A percentile compares a stretch with the other conserved stretches of the same genome.
Evolutionary conservation across 305 asterid species (phyloP).

Genomic region (Ruellia speciosa): DNA sequence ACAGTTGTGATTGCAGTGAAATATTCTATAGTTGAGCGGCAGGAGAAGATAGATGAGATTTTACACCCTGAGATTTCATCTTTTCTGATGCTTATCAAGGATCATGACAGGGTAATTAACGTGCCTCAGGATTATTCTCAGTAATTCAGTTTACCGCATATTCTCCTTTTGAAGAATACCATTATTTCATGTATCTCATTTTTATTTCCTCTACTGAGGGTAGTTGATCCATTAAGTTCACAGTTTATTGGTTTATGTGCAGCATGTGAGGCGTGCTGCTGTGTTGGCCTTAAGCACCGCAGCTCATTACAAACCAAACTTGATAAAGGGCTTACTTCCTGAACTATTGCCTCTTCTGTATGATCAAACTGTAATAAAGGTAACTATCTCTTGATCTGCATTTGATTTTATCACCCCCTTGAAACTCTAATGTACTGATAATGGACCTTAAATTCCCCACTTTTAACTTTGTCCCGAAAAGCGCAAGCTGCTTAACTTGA

Average conservation of each 20-base stretch:
- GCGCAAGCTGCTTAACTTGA: neutral
- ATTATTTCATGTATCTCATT: constrained; percentile 1
- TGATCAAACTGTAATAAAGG: constrained; percentile 96
- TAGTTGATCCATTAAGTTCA: constrained; percentile 13
- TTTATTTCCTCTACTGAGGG: constrained; percentile 6
- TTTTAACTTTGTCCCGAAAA: neutral
- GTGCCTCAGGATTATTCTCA: constrained; percentile 6
- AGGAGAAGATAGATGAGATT: constrained; percentile 86
- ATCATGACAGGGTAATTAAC: constrained; percentile 68
- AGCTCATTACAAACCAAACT: constrained; percentile 95
- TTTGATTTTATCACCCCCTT: neutral
- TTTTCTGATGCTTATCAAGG: constrained; percentile 92
- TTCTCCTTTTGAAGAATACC: constrained; percentile 4
- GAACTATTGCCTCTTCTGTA: constrained; percentile 88
- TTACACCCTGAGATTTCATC: constrained; percentile 78
- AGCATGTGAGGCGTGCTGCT: constrained; percentile 99
- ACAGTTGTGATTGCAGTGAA: constrained; percentile 91
- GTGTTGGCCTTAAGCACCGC: constrained; percentile 96
- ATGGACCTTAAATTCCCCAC: neutral
- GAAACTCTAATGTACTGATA: constrained; percentile 2
- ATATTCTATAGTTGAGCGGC: constrained; percentile 90
- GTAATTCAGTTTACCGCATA: neutral
- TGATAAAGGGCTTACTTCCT: constrained; percentile 77
- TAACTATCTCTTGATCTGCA: constrained; percentile 16
- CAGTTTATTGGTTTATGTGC: constrained; percentile 33